Conservation (phyloP, 2,329 filamentous ascomycete genomes). For the Aureobasidium pullulans region DNA sequence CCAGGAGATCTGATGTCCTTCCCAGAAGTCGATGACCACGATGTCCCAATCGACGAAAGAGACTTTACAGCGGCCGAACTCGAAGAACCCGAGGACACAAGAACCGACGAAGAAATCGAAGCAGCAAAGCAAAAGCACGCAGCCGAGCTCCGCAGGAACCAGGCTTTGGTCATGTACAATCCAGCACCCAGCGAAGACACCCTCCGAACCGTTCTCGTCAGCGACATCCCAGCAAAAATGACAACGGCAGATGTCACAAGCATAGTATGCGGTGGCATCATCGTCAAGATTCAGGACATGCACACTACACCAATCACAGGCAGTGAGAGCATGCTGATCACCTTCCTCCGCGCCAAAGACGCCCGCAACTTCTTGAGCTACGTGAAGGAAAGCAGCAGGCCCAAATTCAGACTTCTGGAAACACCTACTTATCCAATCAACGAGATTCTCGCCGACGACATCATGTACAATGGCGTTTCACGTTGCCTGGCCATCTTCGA, state of each 20-base stretch:
- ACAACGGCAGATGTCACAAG: background rate
- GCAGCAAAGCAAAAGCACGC: background rate
- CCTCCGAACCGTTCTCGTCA: background rate
- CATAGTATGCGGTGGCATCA: background rate
- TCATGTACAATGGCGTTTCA: background rate
- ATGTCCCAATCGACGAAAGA: background rate
- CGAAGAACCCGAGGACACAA: background rate
- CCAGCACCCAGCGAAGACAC: background rate
- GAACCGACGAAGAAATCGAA: background rate
- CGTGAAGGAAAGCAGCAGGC: background rate
- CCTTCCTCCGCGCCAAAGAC: background rate
- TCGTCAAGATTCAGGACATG: background rate
- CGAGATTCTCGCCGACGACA: background rate
- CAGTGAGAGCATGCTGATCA: background rate
- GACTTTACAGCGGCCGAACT: background rate
- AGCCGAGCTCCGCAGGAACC: background rate
- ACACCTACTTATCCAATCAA: background rate
- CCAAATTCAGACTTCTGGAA: background rate
- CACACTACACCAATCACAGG: background rate
- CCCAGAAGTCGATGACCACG: background rate
- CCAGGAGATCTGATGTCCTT: background rate
- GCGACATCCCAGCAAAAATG: background rate
- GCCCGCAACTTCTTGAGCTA: background rate
- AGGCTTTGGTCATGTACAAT: slow-evolving; percentile 3
- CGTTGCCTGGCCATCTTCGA: slow-evolving; percentile 2